Percentiles rank a stretch among this genome's conserved stretches.
phyloP scores from a whole-genome alignment of 305 asterid genomes.

The Rubia peregrina region DNA sequence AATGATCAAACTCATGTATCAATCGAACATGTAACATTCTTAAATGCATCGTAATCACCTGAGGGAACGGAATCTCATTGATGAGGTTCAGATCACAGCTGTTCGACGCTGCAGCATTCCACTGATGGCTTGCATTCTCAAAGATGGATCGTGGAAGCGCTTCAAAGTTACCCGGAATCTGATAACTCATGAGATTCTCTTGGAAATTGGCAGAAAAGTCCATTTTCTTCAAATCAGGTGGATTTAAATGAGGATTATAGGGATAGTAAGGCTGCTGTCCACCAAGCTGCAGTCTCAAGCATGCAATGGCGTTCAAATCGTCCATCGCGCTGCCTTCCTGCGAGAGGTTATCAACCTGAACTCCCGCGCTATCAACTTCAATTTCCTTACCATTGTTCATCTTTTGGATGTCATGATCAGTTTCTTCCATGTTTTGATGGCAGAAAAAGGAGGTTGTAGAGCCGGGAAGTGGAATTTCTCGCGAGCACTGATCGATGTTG shows the following conservation, averaged over 20 bases:
- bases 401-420: slow-evolving; percentile 1
- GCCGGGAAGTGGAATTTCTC: slow-evolving; percentile 1
- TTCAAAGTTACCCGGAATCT: slow-evolving; percentile 43
- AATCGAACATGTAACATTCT: no score
- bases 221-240: slow-evolving; percentile 35
- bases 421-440: slow-evolving; percentile 5
- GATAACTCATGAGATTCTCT: slow-evolving; percentile 41
- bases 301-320: slow-evolving; percentile 44
- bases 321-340: slow-evolving; percentile 45
- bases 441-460: slow-evolving; percentile 4
- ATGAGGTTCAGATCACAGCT: slow-evolving; percentile 41
- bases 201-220: slow-evolving; percentile 40
- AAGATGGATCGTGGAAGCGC: slow-evolving; percentile 40
- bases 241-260: slow-evolving; percentile 30
- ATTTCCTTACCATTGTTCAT: slow-evolving; percentile 27
- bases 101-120: slow-evolving; percentile 35
- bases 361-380: slow-evolving; percentile 30
- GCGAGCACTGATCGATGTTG: slow-evolving; percentile 18
- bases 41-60: slow-evolving; percentile 27
- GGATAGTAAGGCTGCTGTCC: slow-evolving; percentile 44
- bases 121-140: slow-evolving; percentile 32
- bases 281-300: slow-evolving; percentile 37
- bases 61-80: slow-evolving; percentile 42
- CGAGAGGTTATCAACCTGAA: slow-evolving; percentile 33
- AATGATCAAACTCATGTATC: no score